Evolutionary conservation across 129 eudicot species (phyloP), one percentile per base, ranked within the genome.

Genomic region (Pittosporum tobira): DNA sequence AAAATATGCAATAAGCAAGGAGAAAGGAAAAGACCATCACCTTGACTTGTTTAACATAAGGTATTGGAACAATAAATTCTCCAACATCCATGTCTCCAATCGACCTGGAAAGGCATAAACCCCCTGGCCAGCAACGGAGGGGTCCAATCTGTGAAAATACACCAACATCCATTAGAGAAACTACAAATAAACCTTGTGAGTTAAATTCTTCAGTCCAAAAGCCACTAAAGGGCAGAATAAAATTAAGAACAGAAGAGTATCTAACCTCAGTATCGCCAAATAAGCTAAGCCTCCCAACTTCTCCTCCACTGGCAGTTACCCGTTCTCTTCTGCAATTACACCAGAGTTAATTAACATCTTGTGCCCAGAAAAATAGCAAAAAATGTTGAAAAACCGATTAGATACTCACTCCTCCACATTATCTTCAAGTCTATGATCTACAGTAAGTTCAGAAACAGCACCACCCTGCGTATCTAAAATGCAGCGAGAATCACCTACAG

Each of bases 121-220:
- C 97, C 34, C 97, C 97, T 54, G 97, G 97, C 97, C 97, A 90
- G 75, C 95, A 90, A 57, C 97, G 88, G 20, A 90, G 89, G 19
- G 97, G 97, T 48, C 97, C 97, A 66, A 90, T 69, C 97, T 90
- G 79, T 51, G 34, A 46, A 71, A 51, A 62, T 15, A 44, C 11
- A 38, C 25, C 29, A 65, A 54, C 28, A 72, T 44, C 23, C 50
- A 45, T 34, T 36, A 60, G 11, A 63, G 6, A 56, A 46, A 28
- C 36, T 58, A 15, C 23, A 61, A 62, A 27, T 14, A 46, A 28
- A 29, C 29, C 24, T 30, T 0, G 3, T 12, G 20, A 48, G 14
- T 40, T 20, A 12, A 46, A 2, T 45, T 46, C 10, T 27, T 30
- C 13, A 49, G 6, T 21, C 12, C 22, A 4, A 2, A 38, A 36